A percentile compares a stretch with the other conserved stretches of the same genome.
Evolutionary conservation across 768 basidiomycete species (phyloP).

Genomic region (Crassisporium funariophilum): DNA sequence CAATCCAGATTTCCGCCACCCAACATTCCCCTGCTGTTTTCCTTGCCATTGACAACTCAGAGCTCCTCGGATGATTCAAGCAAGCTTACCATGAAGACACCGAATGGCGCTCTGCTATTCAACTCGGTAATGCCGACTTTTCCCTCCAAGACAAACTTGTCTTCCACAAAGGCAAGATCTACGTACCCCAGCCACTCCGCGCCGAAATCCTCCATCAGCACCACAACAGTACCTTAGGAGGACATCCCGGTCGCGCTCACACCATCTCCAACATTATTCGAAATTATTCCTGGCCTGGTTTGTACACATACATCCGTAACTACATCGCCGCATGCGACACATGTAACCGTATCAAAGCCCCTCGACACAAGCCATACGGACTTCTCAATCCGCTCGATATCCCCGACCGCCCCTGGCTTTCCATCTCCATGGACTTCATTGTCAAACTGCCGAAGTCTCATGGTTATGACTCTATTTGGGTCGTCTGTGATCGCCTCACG

Average conservation of each 20-base stretch:
- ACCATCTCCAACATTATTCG: constrained; percentile 33
- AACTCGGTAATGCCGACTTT: constrained; percentile 18
- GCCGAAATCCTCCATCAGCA: constrained; percentile 28
- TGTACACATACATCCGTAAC: constrained; percentile 20
- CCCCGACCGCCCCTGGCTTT: constrained; percentile 36
- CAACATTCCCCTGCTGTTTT: constrained; percentile 32
- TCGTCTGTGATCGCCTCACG: constrained; percentile 41
- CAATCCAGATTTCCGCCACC: constrained; percentile 10
- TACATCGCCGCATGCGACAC: constrained; percentile 37
- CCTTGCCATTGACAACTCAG: constrained; percentile 26
- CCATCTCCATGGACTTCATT: constrained; percentile 45
- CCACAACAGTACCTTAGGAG: constrained; percentile 40
- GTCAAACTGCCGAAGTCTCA: constrained; percentile 40
- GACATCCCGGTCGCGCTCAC: constrained; percentile 40
- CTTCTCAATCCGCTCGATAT: constrained; percentile 36
- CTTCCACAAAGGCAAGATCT: constrained; percentile 25
- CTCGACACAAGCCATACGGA: constrained; percentile 38
- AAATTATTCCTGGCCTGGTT: constrained; percentile 44
- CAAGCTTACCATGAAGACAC: constrained; percentile 20
- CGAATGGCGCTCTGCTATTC: constrained; percentile 25
- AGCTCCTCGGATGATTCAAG: constrained; percentile 26
- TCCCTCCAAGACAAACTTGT: constrained; percentile 21
- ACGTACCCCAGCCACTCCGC: constrained; percentile 32
- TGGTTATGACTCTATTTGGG: constrained; percentile 36
- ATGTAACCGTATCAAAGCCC: constrained; percentile 34